phyloP scores from a whole-genome alignment of 768 basidiomycete species.

The Favolaschia claudopus region DNA sequence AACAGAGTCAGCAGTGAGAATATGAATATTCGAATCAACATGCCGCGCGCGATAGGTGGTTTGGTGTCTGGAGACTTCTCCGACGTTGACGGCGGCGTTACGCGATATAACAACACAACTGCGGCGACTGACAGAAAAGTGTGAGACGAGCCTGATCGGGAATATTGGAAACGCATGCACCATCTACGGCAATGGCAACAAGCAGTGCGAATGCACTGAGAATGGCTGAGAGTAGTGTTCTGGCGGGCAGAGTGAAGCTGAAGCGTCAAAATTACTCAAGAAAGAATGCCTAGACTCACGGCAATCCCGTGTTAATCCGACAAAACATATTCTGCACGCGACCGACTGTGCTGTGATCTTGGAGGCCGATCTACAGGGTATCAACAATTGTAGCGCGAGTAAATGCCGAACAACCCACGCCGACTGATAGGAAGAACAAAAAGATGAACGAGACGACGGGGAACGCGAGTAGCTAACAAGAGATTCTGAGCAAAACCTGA shows the following conservation, averaged over 20 bases:
- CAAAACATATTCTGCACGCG: constrained; percentile 15
- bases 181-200: constrained; percentile 23
- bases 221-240: constrained; percentile 9
- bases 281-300: neutral
- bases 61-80: neutral
- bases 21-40: constrained; percentile 27
- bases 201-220: constrained; percentile 18
- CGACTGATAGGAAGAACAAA: constrained; percentile 3
- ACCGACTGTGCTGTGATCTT: constrained; percentile 8
- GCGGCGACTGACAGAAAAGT: too few species aligned
- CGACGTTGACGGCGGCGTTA: constrained; percentile 2
- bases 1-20: constrained; percentile 13
- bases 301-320: constrained; percentile 16
- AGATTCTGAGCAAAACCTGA: neutral
- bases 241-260: neutral
- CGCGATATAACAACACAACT: constrained; percentile 18
- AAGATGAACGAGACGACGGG: neutral
- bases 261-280: neutral
- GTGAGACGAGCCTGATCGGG: too few species aligned
- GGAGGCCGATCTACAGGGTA: constrained; percentile 10
- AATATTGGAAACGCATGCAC: constrained; percentile 12
- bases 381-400: neutral
- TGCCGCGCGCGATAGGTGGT: constrained; percentile 17
- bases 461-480: constrained; percentile 2
- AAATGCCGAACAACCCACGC: neutral